A percentile compares a stretch with the other conserved stretches of the same genome.
phyloP scores from a whole-genome alignment of 176 grass and related monocot genomes.

The Oryza meyeriana region DNA sequence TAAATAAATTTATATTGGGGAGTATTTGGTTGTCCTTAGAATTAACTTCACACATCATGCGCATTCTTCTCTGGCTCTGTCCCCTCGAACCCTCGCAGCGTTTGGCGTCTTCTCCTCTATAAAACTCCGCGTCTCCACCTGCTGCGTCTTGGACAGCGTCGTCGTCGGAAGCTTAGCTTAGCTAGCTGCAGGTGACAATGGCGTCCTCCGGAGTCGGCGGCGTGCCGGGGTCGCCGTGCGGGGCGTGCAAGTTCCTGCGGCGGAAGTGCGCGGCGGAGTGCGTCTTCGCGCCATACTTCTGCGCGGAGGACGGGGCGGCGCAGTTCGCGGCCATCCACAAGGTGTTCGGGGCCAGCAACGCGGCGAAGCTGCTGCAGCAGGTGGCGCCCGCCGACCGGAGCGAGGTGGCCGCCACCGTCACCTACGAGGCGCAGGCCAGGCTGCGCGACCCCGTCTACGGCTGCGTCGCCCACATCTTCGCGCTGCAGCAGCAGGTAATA shows the following conservation, averaged over 20 bases:
- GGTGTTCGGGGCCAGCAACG: slow-evolving; percentile 97
- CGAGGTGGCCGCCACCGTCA: slow-evolving; percentile 80
- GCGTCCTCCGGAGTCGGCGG: slow-evolving; percentile 19
- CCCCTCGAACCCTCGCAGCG: slow-evolving; percentile 23
- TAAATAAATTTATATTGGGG: not conserved
- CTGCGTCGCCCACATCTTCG: slow-evolving; percentile 92
- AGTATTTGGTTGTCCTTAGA: slow-evolving; percentile 11
- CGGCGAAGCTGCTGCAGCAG: slow-evolving; percentile 90
- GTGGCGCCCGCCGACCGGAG: slow-evolving; percentile 57
- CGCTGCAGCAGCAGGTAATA: slow-evolving; percentile 89
- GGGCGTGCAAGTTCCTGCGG: slow-evolving; percentile 93
- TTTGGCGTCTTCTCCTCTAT: slow-evolving; percentile 32
- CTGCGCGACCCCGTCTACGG: slow-evolving; percentile 90
- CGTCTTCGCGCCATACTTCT: slow-evolving; percentile 92
- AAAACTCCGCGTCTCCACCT: slow-evolving; percentile 13
- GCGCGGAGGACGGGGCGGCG: slow-evolving; percentile 75
- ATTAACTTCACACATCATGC: slow-evolving; percentile 31
- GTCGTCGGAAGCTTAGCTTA: not conserved
- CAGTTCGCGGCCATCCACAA: slow-evolving; percentile 95
- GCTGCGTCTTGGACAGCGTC: not conserved
- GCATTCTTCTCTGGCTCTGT: slow-evolving; percentile 50
- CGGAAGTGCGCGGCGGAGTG: slow-evolving; percentile 80
- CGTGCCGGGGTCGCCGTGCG: slow-evolving; percentile 73
- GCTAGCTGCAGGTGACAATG: not conserved
- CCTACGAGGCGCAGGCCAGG: slow-evolving; percentile 88